Evolutionary conservation across 2,329 filamentous ascomycete genomes (phyloP), one percentile per base, ranked within the genome.

Genomic region (Bipolaris zeicola): DNA sequence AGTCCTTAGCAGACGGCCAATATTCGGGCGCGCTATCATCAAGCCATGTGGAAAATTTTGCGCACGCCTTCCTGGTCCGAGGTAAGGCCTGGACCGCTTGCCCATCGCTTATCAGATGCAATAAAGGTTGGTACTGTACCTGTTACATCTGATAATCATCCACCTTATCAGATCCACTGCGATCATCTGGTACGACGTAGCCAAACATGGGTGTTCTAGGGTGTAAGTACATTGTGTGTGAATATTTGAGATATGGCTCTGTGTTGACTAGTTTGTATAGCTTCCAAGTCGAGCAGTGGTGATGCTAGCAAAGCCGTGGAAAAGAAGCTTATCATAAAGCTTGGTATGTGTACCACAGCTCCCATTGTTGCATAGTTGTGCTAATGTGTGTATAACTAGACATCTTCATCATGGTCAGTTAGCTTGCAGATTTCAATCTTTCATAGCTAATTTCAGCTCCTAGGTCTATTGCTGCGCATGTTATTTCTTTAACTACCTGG

Each of bases 401-500:
- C 11, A 43, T 55, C 16, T 55, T 50, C 14, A 43, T 55, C 13
- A 55, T 55, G 52, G 52, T 55, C 28, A 11, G 52, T 44, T 13
- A 14, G 11, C 33, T 37, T 13, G 11, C 6, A 2, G 4, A 33
- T 2, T 14, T 13, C 2, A 14, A 1, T n/a, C 3, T 7, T 20
- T 28, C 36, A 39, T 33, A 2, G 16, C 52, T 55, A 16, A 55
- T 8, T 16, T 6, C n/a, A 3, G 16, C 6, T 18, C 13, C 14
- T 33, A 67, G 64, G 59, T 59, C 3, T 69, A 63, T 28, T 68
- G 64, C 47, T 69, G 67, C 26, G 60, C 65, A 11, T 59, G 57
- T 16, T 70, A 69, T 44, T 70, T 70, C 48, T 67, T 70, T 55
- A 70, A 70, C 37, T 70, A 70, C 39, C 66, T 70, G 20, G 66